Evolutionary conservation across 768 basidiomycete species (phyloP), one percentile per base, ranked within the genome.

Genomic region (Ramaria sp.): DNA sequence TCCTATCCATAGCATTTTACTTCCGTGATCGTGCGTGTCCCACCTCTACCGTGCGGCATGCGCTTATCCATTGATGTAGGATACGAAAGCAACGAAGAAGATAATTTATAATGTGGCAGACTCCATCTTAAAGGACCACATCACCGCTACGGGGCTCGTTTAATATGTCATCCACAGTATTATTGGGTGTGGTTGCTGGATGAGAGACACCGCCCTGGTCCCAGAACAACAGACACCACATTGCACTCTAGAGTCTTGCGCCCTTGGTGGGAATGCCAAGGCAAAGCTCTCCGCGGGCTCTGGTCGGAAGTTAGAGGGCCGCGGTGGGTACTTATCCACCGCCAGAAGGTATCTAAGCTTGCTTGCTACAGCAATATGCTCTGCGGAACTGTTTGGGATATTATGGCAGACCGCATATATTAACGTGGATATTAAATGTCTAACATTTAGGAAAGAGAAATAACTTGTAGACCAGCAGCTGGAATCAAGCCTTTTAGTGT

Each of bases 91-190:
- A 7, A 62, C 61, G 39, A 59, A 62, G 43, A 57, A 55, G 30
- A 62, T 62, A 19, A 62, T 62, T 48, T 52, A 51, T 27, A 62
- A 62, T 43, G 59, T 59, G 37, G 59, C 59, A 19, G 61, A 62
- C 49, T 59, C 59, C 17, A 62, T 62, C 15, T 57, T 62, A 41
- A 54, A 59, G 30, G 61, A 59, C 46, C 59, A 62, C 34, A 52
- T 62, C 22, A 49, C 49, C 12, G 61, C 59, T 17, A 59, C 61
- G 17, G 50, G 54, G 46, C 50, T 62, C 20, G 61, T 62, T 30
- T 62, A 48, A 50, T 41, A 41, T 41, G 12, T 2, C n/a, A 13
- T 43, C 42, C 42, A 22, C 42, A 43, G n/a, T 22, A n/a, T 43
- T 43, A n/a, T 27, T 37, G 34, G 34, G 34, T 37, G 13, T 37